Evolutionary conservation across 2,329 filamentous ascomycete species (phyloP).

Genomic region (Aspergillus awamori): DNA sequence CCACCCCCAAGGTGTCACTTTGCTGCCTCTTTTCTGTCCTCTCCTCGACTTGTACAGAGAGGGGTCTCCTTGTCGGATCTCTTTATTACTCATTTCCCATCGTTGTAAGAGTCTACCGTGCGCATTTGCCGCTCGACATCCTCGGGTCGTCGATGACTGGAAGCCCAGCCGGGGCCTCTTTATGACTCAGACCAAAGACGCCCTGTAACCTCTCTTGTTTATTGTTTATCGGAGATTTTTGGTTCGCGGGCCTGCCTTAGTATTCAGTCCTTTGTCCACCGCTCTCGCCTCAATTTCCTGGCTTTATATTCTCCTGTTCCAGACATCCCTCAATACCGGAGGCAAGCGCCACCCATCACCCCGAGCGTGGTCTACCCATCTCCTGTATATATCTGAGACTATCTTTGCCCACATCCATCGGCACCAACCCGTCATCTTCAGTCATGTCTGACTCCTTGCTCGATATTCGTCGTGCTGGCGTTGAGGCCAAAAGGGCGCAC

Average conservation of each 20-base stretch:
- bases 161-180: constrained; percentile 3
- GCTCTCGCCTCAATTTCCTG: constrained; percentile 3
- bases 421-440: not conserved
- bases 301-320: constrained; percentile 2
- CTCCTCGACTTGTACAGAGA: not conserved
- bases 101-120: not conserved
- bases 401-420: not conserved
- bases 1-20: not conserved
- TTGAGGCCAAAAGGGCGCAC: constrained; percentile 49
- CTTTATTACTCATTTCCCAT: not conserved
- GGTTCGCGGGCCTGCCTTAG: constrained; percentile 3
- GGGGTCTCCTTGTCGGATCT: too few relatives aligned
- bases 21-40: not conserved
- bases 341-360: not conserved
- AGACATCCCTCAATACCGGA: not conserved
- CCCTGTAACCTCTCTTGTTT: not conserved
- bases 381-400: not conserved
- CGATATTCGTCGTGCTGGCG: constrained; percentile 59
- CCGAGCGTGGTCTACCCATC: not conserved
- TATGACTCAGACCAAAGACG: constrained; percentile 18
- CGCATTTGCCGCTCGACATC: constrained; percentile 1
- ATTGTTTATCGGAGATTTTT: constrained; percentile 10
- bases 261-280: constrained; percentile 7
- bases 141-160: constrained; percentile 14
- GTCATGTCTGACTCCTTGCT: constrained; percentile 42